Evolutionary conservation across 352 stramenopile species (phyloP).

Genomic region (Pythium myriotylum): DNA sequence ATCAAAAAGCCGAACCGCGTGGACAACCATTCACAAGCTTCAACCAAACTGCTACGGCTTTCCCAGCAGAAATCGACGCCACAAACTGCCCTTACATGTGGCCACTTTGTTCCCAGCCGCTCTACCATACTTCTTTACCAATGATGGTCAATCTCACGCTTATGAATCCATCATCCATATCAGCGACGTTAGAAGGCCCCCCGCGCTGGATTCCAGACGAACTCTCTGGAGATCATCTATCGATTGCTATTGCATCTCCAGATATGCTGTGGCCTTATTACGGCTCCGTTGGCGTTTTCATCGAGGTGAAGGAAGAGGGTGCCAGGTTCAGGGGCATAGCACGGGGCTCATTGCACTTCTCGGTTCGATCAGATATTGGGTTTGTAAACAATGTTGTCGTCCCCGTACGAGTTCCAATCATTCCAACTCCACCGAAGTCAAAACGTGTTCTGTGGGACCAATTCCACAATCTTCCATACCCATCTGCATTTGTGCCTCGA

Average conservation of each 20-base stretch:
- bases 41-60: constrained; percentile 40
- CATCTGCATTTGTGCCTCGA: constrained; percentile 74
- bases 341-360: constrained; percentile 41
- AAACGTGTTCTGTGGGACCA: constrained; percentile 86
- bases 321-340: constrained; percentile 45
- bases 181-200: constrained; percentile 43
- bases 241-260: constrained; percentile 48
- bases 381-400: constrained; percentile 48
- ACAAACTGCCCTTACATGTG: constrained; percentile 88
- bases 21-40: constrained; percentile 20
- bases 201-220: constrained; percentile 53
- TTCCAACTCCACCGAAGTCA: constrained; percentile 45
- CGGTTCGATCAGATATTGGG: constrained; percentile 43
- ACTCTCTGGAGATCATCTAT: constrained; percentile 50
- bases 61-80: constrained; percentile 67
- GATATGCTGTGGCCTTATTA: constrained; percentile 70
- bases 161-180: constrained; percentile 61
- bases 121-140: constrained; percentile 73
- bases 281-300: constrained; percentile 70
- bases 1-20: constrained; percentile 20
- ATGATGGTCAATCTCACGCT: constrained; percentile 87
- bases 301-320: constrained; percentile 57
- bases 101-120: constrained; percentile 79
- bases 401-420: constrained; percentile 46
- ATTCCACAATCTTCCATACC: constrained; percentile 89